phyloP scores from a whole-genome alignment of 768 basidiomycete genomes.

The Naganishia vaughanmartiniae region DNA sequence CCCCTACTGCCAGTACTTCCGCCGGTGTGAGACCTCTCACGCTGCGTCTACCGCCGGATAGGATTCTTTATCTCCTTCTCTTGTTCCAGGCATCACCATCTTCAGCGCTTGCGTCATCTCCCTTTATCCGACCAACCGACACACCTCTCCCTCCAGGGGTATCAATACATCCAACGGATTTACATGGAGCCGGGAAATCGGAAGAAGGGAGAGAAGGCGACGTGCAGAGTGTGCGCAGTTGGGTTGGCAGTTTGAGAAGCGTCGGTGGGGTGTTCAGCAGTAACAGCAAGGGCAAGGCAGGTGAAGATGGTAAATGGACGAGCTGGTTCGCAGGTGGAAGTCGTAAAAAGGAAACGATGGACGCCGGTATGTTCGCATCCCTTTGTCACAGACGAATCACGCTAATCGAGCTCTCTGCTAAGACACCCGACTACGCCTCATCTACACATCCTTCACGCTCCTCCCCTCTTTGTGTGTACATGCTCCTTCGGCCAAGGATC shows the following conservation, averaged over 20 bases:
- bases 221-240: conserved; percentile 47
- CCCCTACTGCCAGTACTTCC: conserved; percentile 1
- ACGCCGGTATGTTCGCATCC: conserved; percentile 39
- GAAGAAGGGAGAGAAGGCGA: conserved; percentile 42
- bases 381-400: neutral
- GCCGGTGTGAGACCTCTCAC: conserved; percentile 40
- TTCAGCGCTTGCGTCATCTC: conserved; percentile 40
- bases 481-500: conserved; percentile 44
- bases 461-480: conserved; percentile 48
- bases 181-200: conserved; percentile 19
- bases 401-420: neutral
- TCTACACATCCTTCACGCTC: conserved; percentile 49
- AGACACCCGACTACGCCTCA: conserved; percentile 43
- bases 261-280: conserved; percentile 44
- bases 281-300: neutral
- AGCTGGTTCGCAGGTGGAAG: conserved; percentile 1
- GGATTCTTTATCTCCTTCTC: conserved; percentile 47
- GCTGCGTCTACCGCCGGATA: conserved; percentile 47
- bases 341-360: conserved; percentile 41
- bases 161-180: neutral
- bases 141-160: conserved; percentile 46
- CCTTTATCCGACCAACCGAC: conserved; percentile 48
- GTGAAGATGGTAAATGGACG: conserved; percentile 10
- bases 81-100: conserved; percentile 35
- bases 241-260: conserved; percentile 51